Conservation (phyloP, 495 filamentous ascomycete species). For the Hypoxylon intermedium region DNA sequence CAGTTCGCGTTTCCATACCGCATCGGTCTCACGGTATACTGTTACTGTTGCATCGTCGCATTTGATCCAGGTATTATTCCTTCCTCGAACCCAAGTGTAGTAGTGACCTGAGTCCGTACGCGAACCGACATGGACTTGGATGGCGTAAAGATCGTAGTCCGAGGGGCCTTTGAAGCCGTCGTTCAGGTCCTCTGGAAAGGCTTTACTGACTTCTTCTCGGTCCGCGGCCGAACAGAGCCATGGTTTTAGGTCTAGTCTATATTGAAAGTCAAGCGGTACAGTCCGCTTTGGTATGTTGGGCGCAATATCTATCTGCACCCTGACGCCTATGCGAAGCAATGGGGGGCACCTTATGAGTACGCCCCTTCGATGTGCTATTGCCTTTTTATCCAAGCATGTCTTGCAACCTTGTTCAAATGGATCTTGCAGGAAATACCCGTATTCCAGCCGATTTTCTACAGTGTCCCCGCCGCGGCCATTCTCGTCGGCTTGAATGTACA, state of each 20-base stretch:
- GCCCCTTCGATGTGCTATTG: too few species aligned
- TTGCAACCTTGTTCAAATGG: too few species aligned
- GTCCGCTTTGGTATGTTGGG: too few species aligned
- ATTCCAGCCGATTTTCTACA: too few species aligned
- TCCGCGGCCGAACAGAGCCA: conserved; percentile 8
- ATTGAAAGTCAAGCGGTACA: too few species aligned
- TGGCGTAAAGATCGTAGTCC: conserved; percentile 55
- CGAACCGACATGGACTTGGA: conserved; percentile 47
- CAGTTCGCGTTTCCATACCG: not conserved
- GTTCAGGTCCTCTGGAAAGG: conserved; percentile 9
- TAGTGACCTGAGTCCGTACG: conserved; percentile 53
- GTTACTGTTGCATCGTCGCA: conserved; percentile 43
- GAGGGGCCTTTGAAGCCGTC: conserved; percentile 40
- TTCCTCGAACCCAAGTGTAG: conserved; percentile 43
- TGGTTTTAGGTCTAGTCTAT: conserved; percentile 16
- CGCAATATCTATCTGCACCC: too few species aligned
- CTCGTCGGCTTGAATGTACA: too few species aligned
- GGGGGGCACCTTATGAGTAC: too few species aligned
- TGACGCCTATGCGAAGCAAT: too few species aligned
- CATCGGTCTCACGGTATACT: accelerated
- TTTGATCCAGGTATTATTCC: conserved; percentile 43
- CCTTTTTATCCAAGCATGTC: too few species aligned
- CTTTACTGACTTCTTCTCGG: conserved; percentile 16
- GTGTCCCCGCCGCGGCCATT: too few species aligned
- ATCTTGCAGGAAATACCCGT: too few species aligned